Evolutionary conservation across 257 asterid species (phyloP).

Genomic region (Solanum sitiens): DNA sequence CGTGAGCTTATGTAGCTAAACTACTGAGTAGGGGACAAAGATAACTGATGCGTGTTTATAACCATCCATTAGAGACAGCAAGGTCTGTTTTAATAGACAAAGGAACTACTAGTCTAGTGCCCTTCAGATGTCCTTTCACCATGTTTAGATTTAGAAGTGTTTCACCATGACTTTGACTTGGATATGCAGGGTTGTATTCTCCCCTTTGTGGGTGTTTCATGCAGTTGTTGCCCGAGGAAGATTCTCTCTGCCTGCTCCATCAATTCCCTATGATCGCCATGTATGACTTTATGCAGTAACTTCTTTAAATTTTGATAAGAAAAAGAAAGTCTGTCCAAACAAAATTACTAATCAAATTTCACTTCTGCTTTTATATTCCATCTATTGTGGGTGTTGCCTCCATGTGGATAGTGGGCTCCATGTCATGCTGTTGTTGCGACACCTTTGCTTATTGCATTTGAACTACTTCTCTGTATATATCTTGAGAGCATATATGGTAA

Average conservation of each 20-base stretch:
- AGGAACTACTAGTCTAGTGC: not conserved
- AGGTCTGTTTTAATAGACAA: not conserved
- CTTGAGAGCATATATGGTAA: constrained; percentile 81
- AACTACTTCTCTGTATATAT: constrained; percentile 92
- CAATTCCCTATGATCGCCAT: constrained; percentile 94
- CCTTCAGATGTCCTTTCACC: not conserved
- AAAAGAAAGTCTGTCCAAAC: constrained; percentile 2
- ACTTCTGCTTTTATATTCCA: constrained; percentile 1
- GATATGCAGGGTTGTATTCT: constrained; percentile 72
- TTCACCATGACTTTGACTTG: not conserved
- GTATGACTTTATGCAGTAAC: constrained; percentile 32
- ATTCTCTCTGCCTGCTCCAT: constrained; percentile 95
- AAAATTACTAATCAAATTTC: not conserved
- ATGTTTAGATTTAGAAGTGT: constrained; percentile 1
- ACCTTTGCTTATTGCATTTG: constrained; percentile 91
- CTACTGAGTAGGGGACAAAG: not conserved
- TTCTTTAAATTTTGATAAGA: constrained; percentile 1
- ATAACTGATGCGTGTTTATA: not conserved
- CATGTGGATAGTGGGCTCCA: constrained; percentile 88
- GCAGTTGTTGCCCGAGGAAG: constrained; percentile 94
- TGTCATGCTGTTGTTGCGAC: constrained; percentile 94
- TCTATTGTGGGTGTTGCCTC: not conserved
- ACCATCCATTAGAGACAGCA: not conserved
- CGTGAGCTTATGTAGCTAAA: not conserved
- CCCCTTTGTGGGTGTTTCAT: constrained; percentile 96